Base-by-base conservation (phyloP, 352 stramenopile species). In the Globisporangium cylindrosporum region DNA sequence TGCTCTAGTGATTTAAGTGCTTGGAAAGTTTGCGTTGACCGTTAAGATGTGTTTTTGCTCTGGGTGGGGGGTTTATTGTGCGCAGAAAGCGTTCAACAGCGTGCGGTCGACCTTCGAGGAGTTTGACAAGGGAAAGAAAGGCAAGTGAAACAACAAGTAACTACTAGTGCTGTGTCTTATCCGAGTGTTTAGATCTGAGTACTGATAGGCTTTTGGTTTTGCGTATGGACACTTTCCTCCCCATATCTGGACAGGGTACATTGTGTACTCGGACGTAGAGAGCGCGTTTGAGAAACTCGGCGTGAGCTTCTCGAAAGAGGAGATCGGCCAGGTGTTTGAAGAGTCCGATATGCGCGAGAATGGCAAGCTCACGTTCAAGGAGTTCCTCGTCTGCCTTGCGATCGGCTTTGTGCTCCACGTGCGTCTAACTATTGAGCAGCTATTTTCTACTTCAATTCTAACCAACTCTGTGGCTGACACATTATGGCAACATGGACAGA, bases 361-460 rank as follows among this genome's bases (percentile, higher is more conserved):
- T 64, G 87, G 87, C 56, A 76, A 76, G 43, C 80, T 97, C 18
- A 91, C 71, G 27, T 96, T 96, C 69, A 95, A 94, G 61, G 90
- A 96, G 71, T 96, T 96, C 49, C 82, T 97, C 57, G 83, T 93
- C 6, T 95, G 87, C 43, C 82, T 97, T 51, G 89, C 86, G 0
- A 92, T 97, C 32, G 86, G 80, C 34, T 97, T 94, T 62, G 83
- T 97, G 20, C 79, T 96, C 24, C 87, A 95, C 32, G 88, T 94
- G 76, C 57, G 80, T 62, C 5, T 27, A 57, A 32, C 6, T 41
- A 51, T 24, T 24, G n/a, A 46, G 46, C 38, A 18, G 12, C 38
- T 46, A 46, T 10, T 18, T 60, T 56, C 6, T 29, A 60, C 27
- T 32, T 32, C 27, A 2, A 5, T 29, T 62, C 14, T 6, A 20